Base-by-base conservation (phyloP, 108 stramenopile species). In the Fragilariopsis cylindrus region DNA sequence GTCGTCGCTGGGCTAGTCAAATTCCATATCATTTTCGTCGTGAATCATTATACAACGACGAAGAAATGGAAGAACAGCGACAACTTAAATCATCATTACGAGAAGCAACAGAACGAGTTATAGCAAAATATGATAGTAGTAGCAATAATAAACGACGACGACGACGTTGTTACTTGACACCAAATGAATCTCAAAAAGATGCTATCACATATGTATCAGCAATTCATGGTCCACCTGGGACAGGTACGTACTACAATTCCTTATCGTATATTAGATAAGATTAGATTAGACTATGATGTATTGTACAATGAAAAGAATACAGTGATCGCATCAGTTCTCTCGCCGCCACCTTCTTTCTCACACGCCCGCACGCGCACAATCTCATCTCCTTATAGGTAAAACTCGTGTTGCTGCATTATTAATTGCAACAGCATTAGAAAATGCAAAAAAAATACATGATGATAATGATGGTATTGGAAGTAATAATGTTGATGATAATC, bases 221-320 rank as follows among this genome's bases (percentile, higher is more conserved):
- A 41, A 79, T 91, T 52, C 69, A 81, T 15, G 90, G 87, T 4
- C 90, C 90, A 18, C 86, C 90, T 0, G 90, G 88, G 49, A 88
- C 84, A 12, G 81, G 30, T 30, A 30, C 30, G 30, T 30, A 30
- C 30, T 30, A 30, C 30, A 30, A 30, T 2, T 30, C 30, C 30
- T 30, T 30, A 30, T 30, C 30, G 30, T 30, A 30, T 30, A 0
- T 30, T 30, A 30, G 30, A 30, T 30, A 2, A 30, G 30, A 30
- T 30, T 2, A 30, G 30, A 30, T 30, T 30, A 30, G 30, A 30
- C 30, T 30, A 30, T 30, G 30, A 2, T 30, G 1, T 30, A 30
- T 30, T 30, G 30, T 30, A 30, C 0, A 0, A 30, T 30, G 30
- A 30, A 30, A 2, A 30, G 30, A 30, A 30, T 21, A 21, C 30